Base-by-base conservation (phyloP, 2,329 filamentous ascomycete species). In the Nemania sp. region DNA sequence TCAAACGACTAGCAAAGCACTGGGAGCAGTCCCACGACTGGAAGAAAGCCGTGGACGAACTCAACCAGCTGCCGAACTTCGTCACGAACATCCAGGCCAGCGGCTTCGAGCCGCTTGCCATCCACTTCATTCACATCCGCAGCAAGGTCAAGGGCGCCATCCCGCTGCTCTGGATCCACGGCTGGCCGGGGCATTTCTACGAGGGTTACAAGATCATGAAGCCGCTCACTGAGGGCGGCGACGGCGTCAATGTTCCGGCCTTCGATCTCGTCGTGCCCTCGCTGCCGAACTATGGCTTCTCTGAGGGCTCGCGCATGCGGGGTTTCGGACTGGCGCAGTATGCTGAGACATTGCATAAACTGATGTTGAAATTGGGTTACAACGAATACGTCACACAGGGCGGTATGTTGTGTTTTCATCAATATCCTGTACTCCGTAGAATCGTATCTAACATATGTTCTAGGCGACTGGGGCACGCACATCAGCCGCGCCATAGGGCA, bases 321-420 rank as follows among this genome's bases (percentile, higher is more conserved):
- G 83, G 84, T 0, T 88, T 88, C 55, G 78, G 75, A 2, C 63
- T 82, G 14, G 73, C 75, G 17, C 80, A 87, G 59, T 86, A 87
- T 61, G 83, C 84, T 2, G 83, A 90, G 66, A 77, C 78, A 0
- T 74, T 82, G 59, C 81, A 91, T 67, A 84, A 83, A 51, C 71
- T 91, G 7, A 91, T 91, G 88, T 70, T 80, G 6, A 77, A 78
- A 11, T 76, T 91, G 2, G 86, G 86, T 0, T 91, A 88, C 65
- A 60, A 76, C 2, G 73, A 82, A 70, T 89, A 86, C 54, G 77
- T 66, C 17, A 63, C 61, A 6, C 64, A 65, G 47, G 63, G 47
- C 44, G 68, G 67, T 68, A 48, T 41, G 57, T 60, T 3, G 19
- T 6, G 20, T 9, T 36, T 4, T 15, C 33, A 11, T 39, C 5